Evolutionary conservation across 1,139 yeast genomes (phyloP).

Genomic region (Candida sp.): DNA sequence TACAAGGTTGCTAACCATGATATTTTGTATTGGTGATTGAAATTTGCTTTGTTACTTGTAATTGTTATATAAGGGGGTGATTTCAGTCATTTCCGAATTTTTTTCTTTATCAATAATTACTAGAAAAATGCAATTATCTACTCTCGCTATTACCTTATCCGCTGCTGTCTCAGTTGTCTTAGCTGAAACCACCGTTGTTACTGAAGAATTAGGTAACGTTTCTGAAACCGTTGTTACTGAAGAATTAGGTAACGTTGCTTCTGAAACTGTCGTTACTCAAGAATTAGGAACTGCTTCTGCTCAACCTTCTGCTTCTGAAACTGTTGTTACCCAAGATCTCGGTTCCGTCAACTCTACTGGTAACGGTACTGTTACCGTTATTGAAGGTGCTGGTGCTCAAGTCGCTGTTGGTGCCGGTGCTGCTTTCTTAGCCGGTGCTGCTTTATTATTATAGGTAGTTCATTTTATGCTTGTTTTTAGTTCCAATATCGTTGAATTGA

Average conservation of each 20-base stretch:
- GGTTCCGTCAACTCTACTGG: neutral
- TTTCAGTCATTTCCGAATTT: too few relatives aligned
- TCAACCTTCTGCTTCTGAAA: constrained; percentile 12
- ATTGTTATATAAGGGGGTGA: neutral
- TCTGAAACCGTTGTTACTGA: neutral
- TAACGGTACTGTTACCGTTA: neutral
- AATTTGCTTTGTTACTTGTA: neutral
- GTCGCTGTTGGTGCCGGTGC: neutral
- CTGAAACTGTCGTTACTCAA: neutral
- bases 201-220: constrained; percentile 8
- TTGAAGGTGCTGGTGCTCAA: neutral
- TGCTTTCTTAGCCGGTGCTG: neutral
- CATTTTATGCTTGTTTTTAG: too few relatives aligned
- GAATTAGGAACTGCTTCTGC: constrained; percentile 1
- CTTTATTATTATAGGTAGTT: neutral
- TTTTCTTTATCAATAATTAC: too few relatives aligned
- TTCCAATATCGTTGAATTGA: too few relatives aligned
- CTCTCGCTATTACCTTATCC: neutral
- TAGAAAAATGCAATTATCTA: constrained; percentile 3
- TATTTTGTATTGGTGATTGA: neutral
- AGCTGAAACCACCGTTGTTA: constrained; percentile 11
- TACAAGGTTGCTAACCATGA: neutral
- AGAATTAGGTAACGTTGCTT: neutral
- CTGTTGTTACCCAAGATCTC: constrained; percentile 5
- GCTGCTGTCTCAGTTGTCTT: neutral